Evolutionary conservation across 768 basidiomycete genomes (phyloP), one percentile per base, ranked within the genome.

Genomic region (Pholiota conissans): DNA sequence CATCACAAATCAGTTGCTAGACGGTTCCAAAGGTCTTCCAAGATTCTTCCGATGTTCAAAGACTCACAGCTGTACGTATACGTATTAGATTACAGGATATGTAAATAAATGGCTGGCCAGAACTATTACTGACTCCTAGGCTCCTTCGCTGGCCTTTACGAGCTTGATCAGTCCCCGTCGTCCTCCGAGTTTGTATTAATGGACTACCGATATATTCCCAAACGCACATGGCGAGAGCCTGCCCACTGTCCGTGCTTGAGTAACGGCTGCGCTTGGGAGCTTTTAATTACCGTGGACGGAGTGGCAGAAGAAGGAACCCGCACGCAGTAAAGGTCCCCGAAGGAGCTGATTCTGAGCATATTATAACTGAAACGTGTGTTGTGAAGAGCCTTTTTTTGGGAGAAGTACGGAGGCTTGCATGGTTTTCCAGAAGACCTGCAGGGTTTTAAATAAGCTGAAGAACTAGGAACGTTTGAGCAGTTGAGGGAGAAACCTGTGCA

Each of bases 41-140:
- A 14, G 42, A 47, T 54, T 54, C 53, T 54, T 54, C 53, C 53
- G 53, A 54, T 26, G 51, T 52, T 40, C 51, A 27, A 22, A 37
- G 34, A 37, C 51, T 34, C 51, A 39, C 26, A 37, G 30, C 13
- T 40, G 49, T 35, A 42, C 52, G 26, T 52, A 42, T 16, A 39
- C 28, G 9, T 29, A 20, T 40, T 40, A 8, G 18, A 2, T 40
- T 37, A n/a, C 37, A 52, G 26, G 52, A 42, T 52, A 52, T 45
- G 42, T 45, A 45, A 45, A 45, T 45, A 45, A 45, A 45, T 18
- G 42, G 24, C 20, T 42, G 20, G 22, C 42, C 22, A 45, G 22
- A 24, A 24, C 18, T 45, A 45, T 45, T 45, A 45, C 42, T 45
- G 42, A 22, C 42, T 45, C 22, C 24, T 22, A n/a, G n/a, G 6